A percentile compares a stretch with the other conserved stretches of the same genome.
phyloP scores from a whole-genome alignment of 805 yeast species.

The Brettanomyces nanus region DNA sequence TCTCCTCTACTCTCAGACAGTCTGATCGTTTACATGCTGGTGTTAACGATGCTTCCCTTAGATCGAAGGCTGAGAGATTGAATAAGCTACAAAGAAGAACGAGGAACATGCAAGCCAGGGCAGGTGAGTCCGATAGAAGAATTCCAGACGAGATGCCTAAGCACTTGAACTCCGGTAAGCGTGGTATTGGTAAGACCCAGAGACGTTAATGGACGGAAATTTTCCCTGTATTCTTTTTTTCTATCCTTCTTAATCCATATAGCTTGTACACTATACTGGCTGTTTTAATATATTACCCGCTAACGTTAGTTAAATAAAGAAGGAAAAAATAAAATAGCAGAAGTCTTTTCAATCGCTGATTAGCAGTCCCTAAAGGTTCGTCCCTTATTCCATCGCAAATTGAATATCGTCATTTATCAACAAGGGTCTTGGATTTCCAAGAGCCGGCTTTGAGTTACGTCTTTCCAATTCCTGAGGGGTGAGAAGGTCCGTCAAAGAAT shows the following conservation, averaged over 20 bases:
- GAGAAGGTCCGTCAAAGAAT: slow-evolving; percentile 66
- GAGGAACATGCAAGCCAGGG: slow-evolving; percentile 85
- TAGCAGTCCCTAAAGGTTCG: too few relatives aligned
- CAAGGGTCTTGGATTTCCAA: background rate
- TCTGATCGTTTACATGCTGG: slow-evolving; percentile 82
- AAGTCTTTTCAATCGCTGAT: too few relatives aligned
- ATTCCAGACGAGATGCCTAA: slow-evolving; percentile 78
- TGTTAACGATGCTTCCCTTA: slow-evolving; percentile 68
- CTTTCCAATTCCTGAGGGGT: slow-evolving; percentile 74
- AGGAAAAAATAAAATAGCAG: background rate
- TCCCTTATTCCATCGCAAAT: too few relatives aligned
- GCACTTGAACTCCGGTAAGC: slow-evolving; percentile 93
- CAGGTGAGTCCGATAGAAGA: slow-evolving; percentile 95
- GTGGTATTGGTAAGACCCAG: slow-evolving; percentile 91
- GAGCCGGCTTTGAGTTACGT: slow-evolving; percentile 44
- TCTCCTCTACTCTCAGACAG: slow-evolving; percentile 44
- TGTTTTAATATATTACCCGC: too few relatives aligned
- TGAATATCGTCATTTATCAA: background rate
- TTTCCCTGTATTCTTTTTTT: too few relatives aligned
- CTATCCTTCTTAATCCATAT: background rate
- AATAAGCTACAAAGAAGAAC: slow-evolving; percentile 88
- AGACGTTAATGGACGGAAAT: slow-evolving; percentile 40
- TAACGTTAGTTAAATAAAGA: too few relatives aligned
- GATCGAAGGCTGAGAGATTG: slow-evolving; percentile 80
- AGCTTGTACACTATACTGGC: too few relatives aligned